Conservation (phyloP, 306 rosid genomes). For the Datisca glomerata region DNA sequence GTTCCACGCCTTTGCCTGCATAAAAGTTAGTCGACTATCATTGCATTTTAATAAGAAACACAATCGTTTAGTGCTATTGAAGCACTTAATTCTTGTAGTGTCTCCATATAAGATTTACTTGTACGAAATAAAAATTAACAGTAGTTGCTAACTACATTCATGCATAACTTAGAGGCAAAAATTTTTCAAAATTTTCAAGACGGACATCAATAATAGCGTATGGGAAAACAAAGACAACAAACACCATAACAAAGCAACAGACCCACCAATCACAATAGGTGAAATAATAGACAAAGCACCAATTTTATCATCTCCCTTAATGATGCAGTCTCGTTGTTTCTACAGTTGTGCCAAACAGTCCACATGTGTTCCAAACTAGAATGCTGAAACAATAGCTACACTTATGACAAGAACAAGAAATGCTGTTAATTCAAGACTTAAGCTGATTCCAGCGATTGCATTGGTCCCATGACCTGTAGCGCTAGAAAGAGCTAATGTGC, state of each 20-base stretch:
- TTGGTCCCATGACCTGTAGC: slow-evolving; percentile 96
- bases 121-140: no score
- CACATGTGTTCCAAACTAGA: slow-evolving; percentile 84
- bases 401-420: slow-evolving; percentile 97
- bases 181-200: no score
- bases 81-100: no score
- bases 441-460: slow-evolving; percentile 93
- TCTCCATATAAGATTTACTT: no score
- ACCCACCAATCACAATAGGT: slow-evolving; percentile 78
- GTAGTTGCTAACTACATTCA: no score
- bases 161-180: no score
- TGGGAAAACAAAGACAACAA: neutral
- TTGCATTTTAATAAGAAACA: no score
- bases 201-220: no score
- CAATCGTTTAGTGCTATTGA: no score
- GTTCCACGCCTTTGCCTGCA: no score
- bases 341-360: slow-evolving; percentile 97
- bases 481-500: slow-evolving; percentile 86
- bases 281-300: slow-evolving; percentile 95
- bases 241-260: neutral
- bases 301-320: slow-evolving; percentile 90
- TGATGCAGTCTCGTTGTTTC: slow-evolving; percentile 94
- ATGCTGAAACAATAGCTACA: slow-evolving; percentile 76
- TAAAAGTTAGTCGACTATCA: no score
- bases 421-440: slow-evolving; percentile 97